A percentile compares a stretch with the other conserved stretches of the same genome.
Evolutionary conservation across 768 basidiomycete species (phyloP).

Genomic region (Panellus pusillus): DNA sequence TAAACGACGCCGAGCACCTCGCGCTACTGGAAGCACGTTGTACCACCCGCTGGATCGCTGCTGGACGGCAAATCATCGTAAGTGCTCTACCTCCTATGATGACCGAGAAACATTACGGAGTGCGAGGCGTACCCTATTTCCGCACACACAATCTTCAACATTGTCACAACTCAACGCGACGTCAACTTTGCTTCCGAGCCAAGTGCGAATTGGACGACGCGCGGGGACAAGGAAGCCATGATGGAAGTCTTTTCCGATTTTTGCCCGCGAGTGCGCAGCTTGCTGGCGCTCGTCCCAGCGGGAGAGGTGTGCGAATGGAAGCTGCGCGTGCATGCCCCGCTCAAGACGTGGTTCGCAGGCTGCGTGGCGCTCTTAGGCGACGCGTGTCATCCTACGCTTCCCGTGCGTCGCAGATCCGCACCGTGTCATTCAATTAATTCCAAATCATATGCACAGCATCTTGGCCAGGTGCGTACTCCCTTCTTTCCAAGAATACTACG

Average conservation of each 20-base stretch:
- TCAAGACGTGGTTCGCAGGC: conserved; percentile 37
- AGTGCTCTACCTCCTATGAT: background rate
- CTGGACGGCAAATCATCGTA: conserved; percentile 34
- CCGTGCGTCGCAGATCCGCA: conserved; percentile 3
- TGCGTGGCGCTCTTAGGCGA: conserved; percentile 36
- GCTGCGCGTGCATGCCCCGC: conserved; percentile 36
- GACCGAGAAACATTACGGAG: background rate
- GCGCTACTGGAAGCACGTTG: conserved; percentile 30
- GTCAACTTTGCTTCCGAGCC: conserved; percentile 33
- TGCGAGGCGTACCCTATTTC: conserved; percentile 36
- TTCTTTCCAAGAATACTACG: background rate
- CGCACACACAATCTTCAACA: conserved; percentile 34
- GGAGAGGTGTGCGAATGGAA: conserved; percentile 44
- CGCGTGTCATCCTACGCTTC: conserved; percentile 32
- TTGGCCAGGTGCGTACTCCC: conserved; percentile 3
- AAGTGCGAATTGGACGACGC: conserved; percentile 34
- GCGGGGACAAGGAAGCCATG: conserved; percentile 35
- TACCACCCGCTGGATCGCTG: conserved; percentile 38
- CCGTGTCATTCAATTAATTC: background rate
- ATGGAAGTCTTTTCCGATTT: conserved; percentile 34
- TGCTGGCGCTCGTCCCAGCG: conserved; percentile 34
- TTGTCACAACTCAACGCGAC: conserved; percentile 38
- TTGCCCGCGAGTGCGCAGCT: conserved; percentile 34
- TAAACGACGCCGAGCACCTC: conserved; percentile 34
- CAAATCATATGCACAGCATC: conserved; percentile 1